Conservation (phyloP, 805 yeast species). For the Starmerella scarabaei region DNA sequence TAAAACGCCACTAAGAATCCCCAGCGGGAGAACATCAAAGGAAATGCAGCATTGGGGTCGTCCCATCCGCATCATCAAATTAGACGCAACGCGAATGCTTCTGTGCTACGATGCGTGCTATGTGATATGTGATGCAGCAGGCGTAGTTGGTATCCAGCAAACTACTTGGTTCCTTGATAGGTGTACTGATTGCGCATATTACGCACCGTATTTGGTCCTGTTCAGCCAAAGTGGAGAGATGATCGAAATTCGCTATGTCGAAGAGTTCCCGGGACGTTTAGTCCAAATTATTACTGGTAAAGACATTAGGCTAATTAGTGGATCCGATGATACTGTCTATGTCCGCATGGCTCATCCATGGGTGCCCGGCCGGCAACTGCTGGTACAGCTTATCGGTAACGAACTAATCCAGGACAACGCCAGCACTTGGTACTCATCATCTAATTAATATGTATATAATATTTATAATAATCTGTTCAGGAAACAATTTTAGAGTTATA, state of each 20-base stretch:
- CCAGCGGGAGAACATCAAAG: constrained; percentile 23
- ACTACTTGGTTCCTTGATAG: constrained; percentile 32
- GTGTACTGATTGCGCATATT: constrained; percentile 28
- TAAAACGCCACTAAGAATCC: constrained; percentile 43
- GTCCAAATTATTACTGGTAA: constrained; percentile 63
- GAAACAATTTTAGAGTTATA: not conserved
- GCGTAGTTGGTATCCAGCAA: constrained; percentile 29
- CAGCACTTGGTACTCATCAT: constrained; percentile 15
- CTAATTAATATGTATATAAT: not conserved
- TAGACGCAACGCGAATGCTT: constrained; percentile 41
- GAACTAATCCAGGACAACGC: constrained; percentile 6
- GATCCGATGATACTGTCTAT: constrained; percentile 29
- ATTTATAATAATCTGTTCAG: not conserved
- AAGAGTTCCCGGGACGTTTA: constrained; percentile 21
- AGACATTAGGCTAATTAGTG: constrained; percentile 39
- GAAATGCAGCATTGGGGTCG: constrained; percentile 27
- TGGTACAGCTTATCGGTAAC: constrained; percentile 30
- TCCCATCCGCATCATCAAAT: constrained; percentile 37
- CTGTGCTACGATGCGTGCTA: constrained; percentile 62
- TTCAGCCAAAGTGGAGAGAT: constrained; percentile 44
- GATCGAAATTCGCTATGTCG: constrained; percentile 54
- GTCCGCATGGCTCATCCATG: constrained; percentile 53
- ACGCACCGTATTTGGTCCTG: constrained; percentile 36
- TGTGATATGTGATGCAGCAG: constrained; percentile 45
- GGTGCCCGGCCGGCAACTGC: constrained; percentile 47